Evolutionary conservation across 805 yeast species (phyloP).

Genomic region (Candida methanosorbosa): DNA sequence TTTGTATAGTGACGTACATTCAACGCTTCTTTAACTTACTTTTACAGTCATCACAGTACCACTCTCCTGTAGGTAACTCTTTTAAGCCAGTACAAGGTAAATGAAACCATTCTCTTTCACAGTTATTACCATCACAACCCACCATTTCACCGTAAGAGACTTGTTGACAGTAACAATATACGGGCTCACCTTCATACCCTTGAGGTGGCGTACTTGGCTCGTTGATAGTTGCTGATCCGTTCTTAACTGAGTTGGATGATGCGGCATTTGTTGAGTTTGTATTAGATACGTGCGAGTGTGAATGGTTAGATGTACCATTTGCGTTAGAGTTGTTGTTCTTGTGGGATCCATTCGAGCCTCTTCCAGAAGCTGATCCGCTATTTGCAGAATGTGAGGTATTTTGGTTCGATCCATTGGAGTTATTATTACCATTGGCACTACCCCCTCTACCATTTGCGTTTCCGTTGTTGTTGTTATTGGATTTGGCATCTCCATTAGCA

Average conservation of each 20-base stretch:
- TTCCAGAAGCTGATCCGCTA: neutral
- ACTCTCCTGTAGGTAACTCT: conserved; percentile 78
- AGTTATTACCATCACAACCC: conserved; percentile 92
- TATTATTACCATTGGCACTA: neutral
- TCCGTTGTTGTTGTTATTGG: conserved; percentile 5
- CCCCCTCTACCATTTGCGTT: neutral
- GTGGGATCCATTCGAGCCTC: no score
- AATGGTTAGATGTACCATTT: no score
- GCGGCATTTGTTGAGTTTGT: no score
- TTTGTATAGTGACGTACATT: no score
- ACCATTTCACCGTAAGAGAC: conserved; percentile 99
- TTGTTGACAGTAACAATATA: conserved; percentile 93
- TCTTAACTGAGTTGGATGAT: no score
- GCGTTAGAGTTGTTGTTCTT: no score
- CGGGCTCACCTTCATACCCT: conserved; percentile 49
- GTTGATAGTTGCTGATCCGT: neutral
- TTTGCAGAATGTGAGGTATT: neutral
- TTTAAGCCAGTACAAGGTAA: conserved; percentile 84
- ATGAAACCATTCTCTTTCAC: conserved; percentile 94
- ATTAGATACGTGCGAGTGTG: no score
- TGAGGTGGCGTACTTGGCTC: neutral
- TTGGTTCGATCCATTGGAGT: neutral
- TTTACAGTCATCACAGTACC: conserved; percentile 70
- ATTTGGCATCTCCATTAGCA: neutral
- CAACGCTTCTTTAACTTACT: conserved; percentile 9